Conservation (phyloP, 306 rosid genomes). For the Prunus davidiana region DNA sequence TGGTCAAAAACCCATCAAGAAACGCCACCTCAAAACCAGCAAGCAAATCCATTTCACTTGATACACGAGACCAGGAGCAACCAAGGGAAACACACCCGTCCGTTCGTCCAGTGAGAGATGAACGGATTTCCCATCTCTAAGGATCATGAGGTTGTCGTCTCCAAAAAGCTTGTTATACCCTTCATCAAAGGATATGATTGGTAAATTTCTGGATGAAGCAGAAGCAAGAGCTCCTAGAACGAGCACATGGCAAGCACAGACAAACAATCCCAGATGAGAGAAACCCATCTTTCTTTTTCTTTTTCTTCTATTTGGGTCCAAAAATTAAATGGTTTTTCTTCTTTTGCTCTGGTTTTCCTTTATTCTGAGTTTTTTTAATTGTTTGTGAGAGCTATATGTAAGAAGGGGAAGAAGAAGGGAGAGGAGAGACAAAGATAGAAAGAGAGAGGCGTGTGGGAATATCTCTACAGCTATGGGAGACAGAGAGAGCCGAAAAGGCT, state of each 20-base stretch:
- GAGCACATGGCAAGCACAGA: conserved; percentile 17
- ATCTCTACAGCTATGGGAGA: conserved; percentile 15
- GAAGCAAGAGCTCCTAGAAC: conserved; percentile 30
- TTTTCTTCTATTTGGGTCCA: conserved; percentile 3
- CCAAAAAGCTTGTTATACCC: conserved; percentile 83
- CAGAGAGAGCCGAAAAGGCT: conserved; percentile 28
- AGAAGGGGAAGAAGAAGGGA: conserved; percentile 2
- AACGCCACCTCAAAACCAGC: conserved; percentile 2
- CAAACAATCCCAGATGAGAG: conserved; percentile 20
- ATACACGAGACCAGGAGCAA: not conserved
- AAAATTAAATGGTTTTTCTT: conserved; percentile 15
- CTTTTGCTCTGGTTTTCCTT: not conserved
- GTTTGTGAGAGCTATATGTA: not conserved
- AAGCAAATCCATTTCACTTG: not conserved
- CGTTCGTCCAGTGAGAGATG: conserved; percentile 78
- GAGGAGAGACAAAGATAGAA: conserved; percentile 16
- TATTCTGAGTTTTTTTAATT: not conserved
- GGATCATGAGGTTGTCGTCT: conserved; percentile 60
- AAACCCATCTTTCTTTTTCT: conserved; percentile 35
- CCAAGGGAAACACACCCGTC: conserved; percentile 50
- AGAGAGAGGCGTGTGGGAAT: conserved; percentile 11
- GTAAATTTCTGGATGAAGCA: conserved; percentile 46
- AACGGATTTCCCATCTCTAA: conserved; percentile 73
- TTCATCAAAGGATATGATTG: conserved; percentile 72
- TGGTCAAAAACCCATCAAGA: not conserved